These are phyloP conservation scores for Hordeum pubiflorum DNA, from an alignment of 202 grass and related monocot species.

Conservation along the genomic window DNA sequence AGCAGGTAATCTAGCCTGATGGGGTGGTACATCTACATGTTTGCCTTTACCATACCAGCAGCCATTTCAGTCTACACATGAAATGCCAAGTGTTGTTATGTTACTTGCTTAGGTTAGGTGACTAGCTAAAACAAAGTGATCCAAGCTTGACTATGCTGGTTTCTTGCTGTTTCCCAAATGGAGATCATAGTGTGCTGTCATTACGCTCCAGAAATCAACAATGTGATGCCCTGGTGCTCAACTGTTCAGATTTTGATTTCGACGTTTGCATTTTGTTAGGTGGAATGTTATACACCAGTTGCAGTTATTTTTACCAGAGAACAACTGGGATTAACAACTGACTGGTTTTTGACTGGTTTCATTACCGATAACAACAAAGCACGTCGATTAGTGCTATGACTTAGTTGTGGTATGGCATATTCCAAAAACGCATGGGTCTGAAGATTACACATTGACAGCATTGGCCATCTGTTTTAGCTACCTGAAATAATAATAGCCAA, in stretches of 20 bases:
- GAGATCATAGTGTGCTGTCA: constrained; percentile 22
- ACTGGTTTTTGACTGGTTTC: neutral
- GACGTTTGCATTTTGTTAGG: neutral
- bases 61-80: neutral
- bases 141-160: constrained; percentile 18
- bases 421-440: neutral
- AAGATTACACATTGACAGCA: neutral
- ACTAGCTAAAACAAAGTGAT: constrained; percentile 32
- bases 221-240: constrained; percentile 2
- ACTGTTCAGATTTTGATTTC: constrained; percentile 13
- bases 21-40: constrained; percentile 22
- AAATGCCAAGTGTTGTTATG: neutral
- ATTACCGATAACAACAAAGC: constrained; percentile 14
- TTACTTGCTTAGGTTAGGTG: constrained; percentile 8
- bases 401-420: neutral
- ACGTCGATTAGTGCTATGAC: neutral
- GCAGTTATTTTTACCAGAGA: neutral
- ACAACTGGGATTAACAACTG: neutral
- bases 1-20: constrained; percentile 29
- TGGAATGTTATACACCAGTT: neutral
- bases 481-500: neutral
- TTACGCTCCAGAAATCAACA: constrained; percentile 24
- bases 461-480: neutral
- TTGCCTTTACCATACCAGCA: constrained; percentile 22
- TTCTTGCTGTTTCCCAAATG: constrained; percentile 19